Evolutionary conservation across 768 basidiomycete genomes (phyloP).

Genomic region (Podaxis mareebaensis): DNA sequence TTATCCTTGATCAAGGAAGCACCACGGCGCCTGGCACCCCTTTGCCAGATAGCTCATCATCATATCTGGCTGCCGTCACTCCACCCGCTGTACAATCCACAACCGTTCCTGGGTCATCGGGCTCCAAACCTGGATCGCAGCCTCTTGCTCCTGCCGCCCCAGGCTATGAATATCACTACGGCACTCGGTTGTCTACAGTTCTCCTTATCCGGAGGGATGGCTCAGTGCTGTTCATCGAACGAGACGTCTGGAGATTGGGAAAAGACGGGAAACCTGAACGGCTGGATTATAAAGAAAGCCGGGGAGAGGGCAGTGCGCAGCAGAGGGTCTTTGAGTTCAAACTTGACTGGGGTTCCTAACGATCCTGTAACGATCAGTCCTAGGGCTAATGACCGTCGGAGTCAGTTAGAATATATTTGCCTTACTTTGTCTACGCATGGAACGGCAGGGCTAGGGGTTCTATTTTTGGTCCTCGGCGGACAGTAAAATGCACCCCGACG

Average conservation of each 20-base stretch:
- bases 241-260: constrained; percentile 62
- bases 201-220: constrained; percentile 64
- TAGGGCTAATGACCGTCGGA: not conserved
- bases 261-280: constrained; percentile 35
- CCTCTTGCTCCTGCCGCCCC: constrained; percentile 16
- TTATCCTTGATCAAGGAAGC: constrained; percentile 28
- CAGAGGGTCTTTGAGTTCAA: constrained; percentile 55
- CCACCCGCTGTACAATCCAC: not conserved
- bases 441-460: not conserved
- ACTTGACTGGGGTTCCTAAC: constrained; percentile 23
- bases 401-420: not conserved
- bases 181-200: constrained; percentile 74
- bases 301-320: constrained; percentile 22
- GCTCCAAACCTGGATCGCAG: constrained; percentile 15
- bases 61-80: not conserved
- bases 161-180: constrained; percentile 42
- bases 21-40: not conserved
- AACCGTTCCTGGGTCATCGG: constrained; percentile 11
- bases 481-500: not conserved
- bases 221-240: constrained; percentile 65
- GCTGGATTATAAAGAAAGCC: constrained; percentile 7
- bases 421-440: not conserved
- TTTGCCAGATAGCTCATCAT: not conserved
- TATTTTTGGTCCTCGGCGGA: not conserved
- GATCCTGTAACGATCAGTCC: not conserved